Conservation (phyloP, 108 stramenopile species). For the Skeletonema costatum region DNA sequence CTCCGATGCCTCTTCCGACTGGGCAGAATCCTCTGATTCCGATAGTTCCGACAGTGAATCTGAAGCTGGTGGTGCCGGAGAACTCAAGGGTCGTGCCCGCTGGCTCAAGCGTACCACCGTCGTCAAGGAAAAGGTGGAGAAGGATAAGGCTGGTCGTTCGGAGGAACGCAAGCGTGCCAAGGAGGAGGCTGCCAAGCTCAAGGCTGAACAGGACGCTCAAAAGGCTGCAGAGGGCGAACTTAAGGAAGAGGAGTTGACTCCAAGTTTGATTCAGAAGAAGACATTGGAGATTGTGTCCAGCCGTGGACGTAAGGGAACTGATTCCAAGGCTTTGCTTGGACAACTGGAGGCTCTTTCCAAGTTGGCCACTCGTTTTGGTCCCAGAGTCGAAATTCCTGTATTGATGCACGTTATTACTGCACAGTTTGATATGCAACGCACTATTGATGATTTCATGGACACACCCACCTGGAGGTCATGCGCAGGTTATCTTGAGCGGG, state of each 20-base stretch:
- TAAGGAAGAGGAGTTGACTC: conserved; percentile 67
- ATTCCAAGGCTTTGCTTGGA: conserved; percentile 71
- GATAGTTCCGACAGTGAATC: conserved; percentile 58
- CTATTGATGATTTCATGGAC: conserved; percentile 97
- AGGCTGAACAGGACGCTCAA: conserved; percentile 43
- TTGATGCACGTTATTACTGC: conserved; percentile 95
- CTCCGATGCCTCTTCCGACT: conserved; percentile 55
- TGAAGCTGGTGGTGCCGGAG: conserved; percentile 55
- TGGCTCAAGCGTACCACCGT: conserved; percentile 94
- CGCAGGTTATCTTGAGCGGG: conserved; percentile 77
- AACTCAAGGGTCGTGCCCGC: conserved; percentile 94
- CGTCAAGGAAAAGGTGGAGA: conserved; percentile 74
- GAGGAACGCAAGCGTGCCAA: conserved; percentile 54
- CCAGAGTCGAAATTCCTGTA: conserved; percentile 91
- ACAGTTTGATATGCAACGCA: conserved; percentile 92
- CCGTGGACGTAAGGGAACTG: conserved; percentile 91
- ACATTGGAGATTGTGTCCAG: conserved; percentile 85
- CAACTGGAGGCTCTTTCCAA: conserved; percentile 89
- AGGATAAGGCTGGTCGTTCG: conserved; percentile 66
- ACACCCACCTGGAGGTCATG: conserved; percentile 92
- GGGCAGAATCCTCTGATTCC: conserved; percentile 51
- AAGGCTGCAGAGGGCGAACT: conserved; percentile 34
- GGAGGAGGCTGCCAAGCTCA: conserved; percentile 49
- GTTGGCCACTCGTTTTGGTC: conserved; percentile 82
- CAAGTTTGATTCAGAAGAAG: conserved; percentile 72